phyloP scores from a whole-genome alignment of 306 rosid genomes.

The Dalbergia cochinchinensis region DNA sequence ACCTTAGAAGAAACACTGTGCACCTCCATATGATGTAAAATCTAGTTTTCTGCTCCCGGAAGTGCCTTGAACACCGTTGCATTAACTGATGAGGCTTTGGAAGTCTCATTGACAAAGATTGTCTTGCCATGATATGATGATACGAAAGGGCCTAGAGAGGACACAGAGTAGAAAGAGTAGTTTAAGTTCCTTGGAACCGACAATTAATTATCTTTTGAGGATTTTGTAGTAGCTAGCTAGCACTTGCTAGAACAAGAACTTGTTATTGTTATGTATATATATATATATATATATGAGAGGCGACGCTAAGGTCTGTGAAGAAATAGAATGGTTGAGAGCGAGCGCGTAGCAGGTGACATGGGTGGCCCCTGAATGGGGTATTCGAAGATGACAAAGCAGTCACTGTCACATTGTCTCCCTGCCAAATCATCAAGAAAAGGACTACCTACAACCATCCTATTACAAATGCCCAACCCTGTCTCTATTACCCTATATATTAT shows the following conservation, averaged over 20 bases:
- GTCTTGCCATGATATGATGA: constrained; percentile 47
- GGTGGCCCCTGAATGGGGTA: constrained; percentile 47
- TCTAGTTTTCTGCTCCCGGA: constrained; percentile 65
- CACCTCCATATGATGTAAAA: constrained; percentile 78
- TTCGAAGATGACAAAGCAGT: constrained; percentile 58
- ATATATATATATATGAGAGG: constrained; percentile 32
- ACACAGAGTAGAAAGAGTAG: neutral
- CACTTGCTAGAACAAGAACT: constrained; percentile 4
- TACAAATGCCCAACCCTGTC: constrained; percentile 55
- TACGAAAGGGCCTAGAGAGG: no score
- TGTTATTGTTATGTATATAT: constrained; percentile 3
- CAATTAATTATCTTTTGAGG: neutral
- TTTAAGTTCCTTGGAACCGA: neutral
- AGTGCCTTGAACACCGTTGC: constrained; percentile 63
- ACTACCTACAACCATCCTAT: constrained; percentile 47
- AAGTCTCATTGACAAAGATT: constrained; percentile 41
- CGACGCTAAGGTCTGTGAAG: constrained; percentile 16
- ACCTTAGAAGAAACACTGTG: constrained; percentile 59
- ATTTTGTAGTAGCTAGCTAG: neutral
- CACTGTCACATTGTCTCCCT: constrained; percentile 54
- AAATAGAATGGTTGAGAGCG: constrained; percentile 6
- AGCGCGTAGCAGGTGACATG: constrained; percentile 47
- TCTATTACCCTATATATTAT: constrained; percentile 46
- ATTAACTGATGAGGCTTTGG: constrained; percentile 50
- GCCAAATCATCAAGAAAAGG: constrained; percentile 49